Conservation (phyloP, 495 filamentous ascomycete species). For the Lineolata rhizophorae region DNA sequence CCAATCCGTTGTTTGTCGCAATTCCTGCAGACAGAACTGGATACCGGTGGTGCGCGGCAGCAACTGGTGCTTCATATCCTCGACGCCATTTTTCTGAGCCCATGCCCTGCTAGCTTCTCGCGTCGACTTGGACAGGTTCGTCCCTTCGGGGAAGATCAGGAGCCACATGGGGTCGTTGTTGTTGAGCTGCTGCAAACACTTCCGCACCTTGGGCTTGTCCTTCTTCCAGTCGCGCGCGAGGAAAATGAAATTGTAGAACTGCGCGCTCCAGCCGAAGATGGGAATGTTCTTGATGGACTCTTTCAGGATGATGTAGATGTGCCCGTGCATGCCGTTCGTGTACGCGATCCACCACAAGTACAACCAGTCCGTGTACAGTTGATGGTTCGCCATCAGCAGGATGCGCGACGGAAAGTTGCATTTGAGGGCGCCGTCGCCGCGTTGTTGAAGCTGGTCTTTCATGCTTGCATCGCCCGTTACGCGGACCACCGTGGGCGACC, state of each 20-base stretch:
- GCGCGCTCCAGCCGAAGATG: conserved; percentile 55
- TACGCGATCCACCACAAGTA: conserved; percentile 82
- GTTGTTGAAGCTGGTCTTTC: conserved; percentile 40
- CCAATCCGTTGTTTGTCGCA: conserved; percentile 49
- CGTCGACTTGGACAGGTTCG: conserved; percentile 48
- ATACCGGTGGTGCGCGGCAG: conserved; percentile 57
- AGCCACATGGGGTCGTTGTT: conserved; percentile 65
- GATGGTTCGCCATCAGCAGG: conserved; percentile 63
- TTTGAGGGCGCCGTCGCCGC: conserved; percentile 41
- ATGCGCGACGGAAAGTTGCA: conserved; percentile 55
- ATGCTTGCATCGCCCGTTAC: conserved; percentile 60
- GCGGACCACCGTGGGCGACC: conserved; percentile 51
- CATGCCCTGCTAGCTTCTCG: conserved; percentile 38
- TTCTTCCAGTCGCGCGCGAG: conserved; percentile 64
- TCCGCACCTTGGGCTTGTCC: conserved; percentile 45
- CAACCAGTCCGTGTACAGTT: conserved; percentile 67
- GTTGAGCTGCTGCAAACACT: conserved; percentile 48
- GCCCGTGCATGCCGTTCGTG: conserved; percentile 54
- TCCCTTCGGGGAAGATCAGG: conserved; percentile 67
- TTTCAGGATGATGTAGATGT: conserved; percentile 68
- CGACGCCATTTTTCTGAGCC: conserved; percentile 43
- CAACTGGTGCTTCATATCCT: conserved; percentile 43
- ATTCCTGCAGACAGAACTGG: conserved; percentile 51
- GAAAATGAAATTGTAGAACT: conserved; percentile 69
- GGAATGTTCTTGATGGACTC: conserved; percentile 62